A percentile compares a stretch with the other conserved stretches of the same genome.
These are phyloP conservation scores for Aspergillus udagawae DNA, from an alignment of 2,329 filamentous ascomycete genomes.

Conservation along the genomic window DNA sequence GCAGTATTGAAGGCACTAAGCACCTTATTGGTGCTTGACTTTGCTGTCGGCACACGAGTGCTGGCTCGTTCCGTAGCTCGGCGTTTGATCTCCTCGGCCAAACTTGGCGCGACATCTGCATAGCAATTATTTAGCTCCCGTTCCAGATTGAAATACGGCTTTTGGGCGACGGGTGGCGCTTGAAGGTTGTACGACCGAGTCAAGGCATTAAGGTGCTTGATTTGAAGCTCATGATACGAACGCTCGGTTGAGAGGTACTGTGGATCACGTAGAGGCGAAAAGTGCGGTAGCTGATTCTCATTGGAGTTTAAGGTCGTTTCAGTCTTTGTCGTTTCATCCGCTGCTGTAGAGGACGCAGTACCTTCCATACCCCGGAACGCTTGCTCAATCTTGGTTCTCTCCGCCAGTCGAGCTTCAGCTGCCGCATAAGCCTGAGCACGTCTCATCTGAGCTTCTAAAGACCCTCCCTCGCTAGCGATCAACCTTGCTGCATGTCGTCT, in stretches of 20 bases:
- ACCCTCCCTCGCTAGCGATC: constrained; percentile 74
- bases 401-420: constrained; percentile 57
- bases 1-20: constrained; percentile 57
- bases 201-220: constrained; percentile 73
- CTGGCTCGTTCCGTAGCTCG: constrained; percentile 53
- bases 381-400: constrained; percentile 21
- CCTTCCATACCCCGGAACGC: constrained; percentile 16
- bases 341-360: constrained; percentile 5
- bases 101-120: constrained; percentile 74
- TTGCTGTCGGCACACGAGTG: constrained; percentile 28
- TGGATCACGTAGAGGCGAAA: constrained; percentile 70
- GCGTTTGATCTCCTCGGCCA: constrained; percentile 69
- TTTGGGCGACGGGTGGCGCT: constrained; percentile 87
- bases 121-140: constrained; percentile 79
- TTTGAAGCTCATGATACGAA: constrained; percentile 70
- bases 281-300: constrained; percentile 32
- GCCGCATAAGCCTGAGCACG: constrained; percentile 69
- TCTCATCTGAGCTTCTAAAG: constrained; percentile 66
- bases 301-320: background rate
- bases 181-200: constrained; percentile 91
- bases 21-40: constrained; percentile 46
- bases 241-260: constrained; percentile 70
- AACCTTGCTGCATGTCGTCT: constrained; percentile 72
- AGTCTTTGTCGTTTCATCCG: background rate
- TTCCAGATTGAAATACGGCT: constrained; percentile 81